A percentile compares a stretch with the other conserved stretches of the same genome.
phyloP scores from a whole-genome alignment of 1,284 basidiomycete species.

The Cryptococcus amylolentus region DNA sequence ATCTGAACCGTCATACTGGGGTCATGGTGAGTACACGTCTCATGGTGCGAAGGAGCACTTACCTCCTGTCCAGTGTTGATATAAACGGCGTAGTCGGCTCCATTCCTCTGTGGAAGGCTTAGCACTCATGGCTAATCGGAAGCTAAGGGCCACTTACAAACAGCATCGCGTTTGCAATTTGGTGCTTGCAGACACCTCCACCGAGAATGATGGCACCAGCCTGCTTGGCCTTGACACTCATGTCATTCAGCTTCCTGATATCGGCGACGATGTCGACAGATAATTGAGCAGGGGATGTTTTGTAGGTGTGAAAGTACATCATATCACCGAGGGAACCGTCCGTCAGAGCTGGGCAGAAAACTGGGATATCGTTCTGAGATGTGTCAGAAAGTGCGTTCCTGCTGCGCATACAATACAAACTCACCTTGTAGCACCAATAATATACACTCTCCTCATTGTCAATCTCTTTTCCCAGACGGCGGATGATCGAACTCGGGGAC shows the following conservation, averaged over 20 bases:
- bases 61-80: conserved; percentile 96
- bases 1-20: conserved; percentile 88
- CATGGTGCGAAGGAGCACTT: conserved; percentile 5
- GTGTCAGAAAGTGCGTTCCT: background rate
- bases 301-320: conserved; percentile 98
- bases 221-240: conserved; percentile 80
- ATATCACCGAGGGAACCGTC: conserved; percentile 98
- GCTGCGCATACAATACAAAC: conserved; percentile 28
- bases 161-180: conserved; percentile 98
- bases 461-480: conserved; percentile 89
- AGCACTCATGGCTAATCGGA: conserved; percentile 5
- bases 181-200: conserved; percentile 98
- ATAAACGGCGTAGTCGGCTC: conserved; percentile 95
- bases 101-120: conserved; percentile 68
- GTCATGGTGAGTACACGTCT: conserved; percentile 3
- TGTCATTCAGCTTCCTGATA: conserved; percentile 87
- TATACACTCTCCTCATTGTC: conserved; percentile 95
- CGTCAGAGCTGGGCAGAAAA: conserved; percentile 97
- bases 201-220: conserved; percentile 99
- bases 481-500: conserved; percentile 93
- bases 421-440: conserved; percentile 98
- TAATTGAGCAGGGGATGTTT: conserved; percentile 70
- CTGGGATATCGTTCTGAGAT: conserved; percentile 87
- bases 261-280: conserved; percentile 92
- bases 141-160: conserved; percentile 61